phyloP scores from a whole-genome alignment of 306 rosid genomes.

The Sechiopsis laciniata region DNA sequence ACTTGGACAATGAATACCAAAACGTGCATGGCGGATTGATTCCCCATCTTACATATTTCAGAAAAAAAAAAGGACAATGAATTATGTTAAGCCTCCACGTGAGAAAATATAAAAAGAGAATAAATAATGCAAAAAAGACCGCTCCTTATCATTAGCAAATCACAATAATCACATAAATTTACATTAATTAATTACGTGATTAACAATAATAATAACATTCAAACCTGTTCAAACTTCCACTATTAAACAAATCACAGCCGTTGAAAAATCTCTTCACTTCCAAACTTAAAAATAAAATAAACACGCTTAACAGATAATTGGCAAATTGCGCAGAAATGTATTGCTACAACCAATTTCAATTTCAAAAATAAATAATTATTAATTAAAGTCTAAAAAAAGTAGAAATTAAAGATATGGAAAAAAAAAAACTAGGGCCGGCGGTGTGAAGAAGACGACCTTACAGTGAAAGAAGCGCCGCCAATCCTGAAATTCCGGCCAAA shows the following conservation, averaged over 20 bases:
- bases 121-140: not conserved
- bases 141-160: slow-evolving; percentile 3
- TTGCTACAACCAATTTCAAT: not conserved
- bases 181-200: slow-evolving; percentile 17
- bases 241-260: slow-evolving; percentile 6
- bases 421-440: slow-evolving; percentile 12
- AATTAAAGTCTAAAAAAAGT: not conserved
- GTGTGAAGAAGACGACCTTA: not conserved
- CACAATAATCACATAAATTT: slow-evolving; percentile 10
- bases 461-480: slow-evolving; percentile 19
- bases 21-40: too few species aligned
- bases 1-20: too few species aligned
- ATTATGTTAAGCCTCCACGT: too few species aligned
- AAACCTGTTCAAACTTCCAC: slow-evolving; percentile 6
- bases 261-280: not conserved
- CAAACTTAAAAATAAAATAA: not conserved
- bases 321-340: slow-evolving; percentile 5
- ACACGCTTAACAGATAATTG: slow-evolving; percentile 5
- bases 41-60: too few species aligned
- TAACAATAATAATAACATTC: not conserved
- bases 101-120: too few species aligned
- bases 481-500: slow-evolving; percentile 7
- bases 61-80: too few species aligned
- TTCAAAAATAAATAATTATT: not conserved
- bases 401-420: not conserved